Evolutionary conservation across 1,284 basidiomycete species (phyloP), one percentile per base, ranked within the genome.

Genomic region (Tausonia pullulans): DNA sequence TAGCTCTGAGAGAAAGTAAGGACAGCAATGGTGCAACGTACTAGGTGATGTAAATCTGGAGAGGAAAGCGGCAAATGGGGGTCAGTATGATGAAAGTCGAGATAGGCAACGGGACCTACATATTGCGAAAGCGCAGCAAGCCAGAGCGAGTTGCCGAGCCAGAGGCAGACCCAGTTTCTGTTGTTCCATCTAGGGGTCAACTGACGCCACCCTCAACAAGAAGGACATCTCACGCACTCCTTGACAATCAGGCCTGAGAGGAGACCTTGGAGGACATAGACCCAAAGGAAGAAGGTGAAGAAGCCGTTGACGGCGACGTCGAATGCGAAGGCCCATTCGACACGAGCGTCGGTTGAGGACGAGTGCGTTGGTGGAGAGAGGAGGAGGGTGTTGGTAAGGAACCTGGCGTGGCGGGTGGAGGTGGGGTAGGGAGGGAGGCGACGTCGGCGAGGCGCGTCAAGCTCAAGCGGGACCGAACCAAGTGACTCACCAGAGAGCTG

Each of bases 281-380:
- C 81, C 14, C 88, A 87, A 66, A 95, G 81, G 77, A 89, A 94
- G 62, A 91, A 79, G 4, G 92, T 92, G 77, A 95, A 95, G 81
- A 96, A 96, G 4, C 90, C 85, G 72, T 96, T 96, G 68, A 88
- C 92, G 73, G 94, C 91, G 14, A 96, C 88, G 75, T 96, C 93
- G 71, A 97, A 94, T 13, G 88, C 88, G 76, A 94, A 96, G 14
- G 86, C 87, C 87, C 88, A 92, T 79, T 93, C 90, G 55, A 93
- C 87, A 13, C 78, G 75, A 39, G 87, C 84, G 70, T 90, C 88
- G 5, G 83, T 80, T 0, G 83, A 82, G 3, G 84, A 83, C 14
- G 84, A 84, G 74, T 87, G 70, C 0, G 86, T 57, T 5, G 87
- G 83, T 11, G 87, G 83, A 13, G 86, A 85, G 0, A 86, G 84